Conservation (phyloP, 345 rosid genomes). For the Gossypium australe region DNA sequence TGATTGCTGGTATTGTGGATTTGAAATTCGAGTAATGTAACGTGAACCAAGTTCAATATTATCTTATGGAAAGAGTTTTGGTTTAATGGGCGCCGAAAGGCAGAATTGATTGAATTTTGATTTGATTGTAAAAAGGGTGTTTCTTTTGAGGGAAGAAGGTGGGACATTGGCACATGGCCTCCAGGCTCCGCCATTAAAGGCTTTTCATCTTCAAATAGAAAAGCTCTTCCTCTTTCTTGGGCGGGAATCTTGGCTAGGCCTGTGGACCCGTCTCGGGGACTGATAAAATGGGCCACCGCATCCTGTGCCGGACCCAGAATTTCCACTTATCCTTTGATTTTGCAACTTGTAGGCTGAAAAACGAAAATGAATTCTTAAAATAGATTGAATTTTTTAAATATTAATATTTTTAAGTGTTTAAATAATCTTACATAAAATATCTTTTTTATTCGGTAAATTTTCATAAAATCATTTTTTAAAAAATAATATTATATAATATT, state of each 20-base stretch:
- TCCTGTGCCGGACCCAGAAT: neutral
- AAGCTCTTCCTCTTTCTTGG: constrained; percentile 8
- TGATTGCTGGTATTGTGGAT: neutral
- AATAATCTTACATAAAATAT: too few relatives aligned
- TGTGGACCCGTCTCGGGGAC: neutral
- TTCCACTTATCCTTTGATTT: too few relatives aligned
- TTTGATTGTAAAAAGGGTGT: constrained; percentile 16
- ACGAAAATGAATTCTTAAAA: too few relatives aligned
- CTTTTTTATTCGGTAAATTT: too few relatives aligned
- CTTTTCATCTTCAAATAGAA: constrained; percentile 15
- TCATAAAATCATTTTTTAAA: too few relatives aligned
- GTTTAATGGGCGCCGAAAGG: constrained; percentile 1
- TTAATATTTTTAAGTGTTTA: too few relatives aligned
- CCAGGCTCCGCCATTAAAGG: neutral
- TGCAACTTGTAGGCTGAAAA: too few relatives aligned
- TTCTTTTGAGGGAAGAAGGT: constrained; percentile 7
- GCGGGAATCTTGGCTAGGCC: constrained; percentile 13
- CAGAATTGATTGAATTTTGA: neutral
- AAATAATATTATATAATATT: too few relatives aligned
- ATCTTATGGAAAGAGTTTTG: neutral
- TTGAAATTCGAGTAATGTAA: neutral
- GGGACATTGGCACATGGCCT: constrained; percentile 1
- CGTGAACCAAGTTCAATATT: neutral
- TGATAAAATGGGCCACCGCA: neutral
- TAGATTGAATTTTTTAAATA: too few relatives aligned